Base-by-base conservation (phyloP, 2,329 filamentous ascomycete genomes). In the Aspergillus sp. region DNA sequence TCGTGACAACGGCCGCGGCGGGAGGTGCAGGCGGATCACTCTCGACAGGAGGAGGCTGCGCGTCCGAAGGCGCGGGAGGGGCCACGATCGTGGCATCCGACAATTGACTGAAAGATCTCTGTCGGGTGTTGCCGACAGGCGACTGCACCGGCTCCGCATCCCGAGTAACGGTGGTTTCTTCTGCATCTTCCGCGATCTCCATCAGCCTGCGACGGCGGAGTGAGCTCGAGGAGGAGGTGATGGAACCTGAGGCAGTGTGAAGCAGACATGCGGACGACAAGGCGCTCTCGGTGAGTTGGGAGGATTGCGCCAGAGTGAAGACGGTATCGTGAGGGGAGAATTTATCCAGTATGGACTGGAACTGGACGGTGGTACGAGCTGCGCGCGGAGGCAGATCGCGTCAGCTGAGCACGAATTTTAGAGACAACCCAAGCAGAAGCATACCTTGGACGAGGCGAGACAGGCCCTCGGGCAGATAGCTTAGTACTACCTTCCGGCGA, bases 141-240 rank as follows among this genome's bases (percentile, higher is more conserved):
- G 67, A 54, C 47, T 65, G 62, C 16, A 64, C 58, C 59, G 71
- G 72, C 6, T 69, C 63, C 42, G 67, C 84, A 77, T 69, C 84
- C 80, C 83, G 75, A 2, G 84, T 87, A 68, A 87, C 82, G 56
- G 85, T 80, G 69, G 87, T 88, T 69, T 96, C 92, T 71, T 96
- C 92, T 56, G 89, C 90, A 78, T 95, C 91, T 77, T 98, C 95
- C n/a, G 90, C 88, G 73, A 98, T 97, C 78, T 96, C 94, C 79
- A 94, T 89, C 68, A 98, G 80, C 65, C 91, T 88, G 68, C 89
- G 86, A 70, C 88, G 84, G 60, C 90, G 86, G 65, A 92, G 81
- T 5, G 92, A 96, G 72, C 90, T 92, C 52, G 86, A 90, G 4
- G 91, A 94, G 11, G 93, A 96, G 26, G 90, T 92, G 65, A 88